Base-by-base conservation (phyloP, 345 rosid genomes). In the Gossypium thurberi region DNA sequence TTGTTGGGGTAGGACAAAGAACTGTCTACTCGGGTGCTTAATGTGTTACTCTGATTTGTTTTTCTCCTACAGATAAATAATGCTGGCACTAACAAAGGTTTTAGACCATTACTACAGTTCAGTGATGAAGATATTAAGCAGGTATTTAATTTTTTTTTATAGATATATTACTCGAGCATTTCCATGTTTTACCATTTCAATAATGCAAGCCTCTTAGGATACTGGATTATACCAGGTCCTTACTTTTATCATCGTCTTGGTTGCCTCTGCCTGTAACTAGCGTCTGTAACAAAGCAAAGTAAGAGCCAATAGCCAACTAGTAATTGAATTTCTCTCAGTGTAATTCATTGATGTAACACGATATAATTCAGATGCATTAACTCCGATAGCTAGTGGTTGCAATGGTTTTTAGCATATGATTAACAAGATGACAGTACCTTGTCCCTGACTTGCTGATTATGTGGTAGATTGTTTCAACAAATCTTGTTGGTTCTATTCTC, bases 81-180 rank as follows among this genome's bases (percentile, higher is more conserved):
- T 72, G 97, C 97, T 46, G 98, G 97, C 79, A 88, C 92, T 18
- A 94, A 90, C 76, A 94, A 94, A 84, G 98, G 98, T 12, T 94
- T 94, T 61, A 88, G 94, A 79, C 98, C 97, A 0, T 46, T 92
- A 83, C 84, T 92, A 52, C 91, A 94, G 80, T 94, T 94, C 77
- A 84, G 86, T 2, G 91, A 94, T 83, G 97, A 86, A 76, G 98
- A 94, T 77, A 86, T 94, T 75, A 83, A 76, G 44, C 98, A 94
- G 89, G 97, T 94, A 79, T 20, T 15, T 58, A 33, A 33, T 15
- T 10, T 26, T 56, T 21, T 61, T 20, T 72, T 48, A 3, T 40
- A 10, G n/a, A 12, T 46, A 12, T 3, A 46, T 13, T 65, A 59
- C 50, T 65, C 58, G 26, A 42, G 59, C 18, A 59, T 6, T 58